Evolutionary conservation across 2,329 filamentous ascomycete species (phyloP), one percentile per base, ranked within the genome.

Genomic region (Aspergillus sp.): DNA sequence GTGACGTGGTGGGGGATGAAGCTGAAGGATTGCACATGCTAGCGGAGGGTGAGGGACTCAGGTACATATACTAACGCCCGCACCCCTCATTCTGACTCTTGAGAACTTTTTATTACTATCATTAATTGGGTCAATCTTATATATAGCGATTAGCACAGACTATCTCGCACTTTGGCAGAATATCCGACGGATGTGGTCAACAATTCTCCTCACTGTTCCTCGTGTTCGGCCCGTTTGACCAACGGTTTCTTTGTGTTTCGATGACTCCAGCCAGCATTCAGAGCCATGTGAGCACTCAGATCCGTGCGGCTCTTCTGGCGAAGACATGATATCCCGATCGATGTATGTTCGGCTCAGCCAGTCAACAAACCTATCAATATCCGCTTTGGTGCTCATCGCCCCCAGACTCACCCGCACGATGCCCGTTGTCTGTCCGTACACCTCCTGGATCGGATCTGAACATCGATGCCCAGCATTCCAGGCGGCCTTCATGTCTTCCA

Each of bases 351-450:
- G 45, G 3, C 50, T 25, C 11, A 61, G 28, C 59, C 59, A 66
- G 13, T 53, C 51, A 15, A 59, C 38, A 43, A 64, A 62, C 3
- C 11, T 13, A 17, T 66, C 54, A 2, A 64, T 50, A 23, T 66
- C 64, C 0, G 47, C 49, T n/a, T 34, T 13, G 3, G 57, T 66
- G 25, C 59, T 64, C 64, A 66, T 66, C 4, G 64, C 64, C 23
- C 64, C 64, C 2, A 66, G 50, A 49, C 64, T 66, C 19, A 62
- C 54, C 9, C 64, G 57, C 8, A 59, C 59, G 13, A 66, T 53
- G 0, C 64, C 64, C 5, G 64, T 64, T 3, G 62, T 45, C 25
- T 64, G 61, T 5, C 58, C 47, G 8, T 51, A 31, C 1, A 66
- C 51, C 13, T 62, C 46, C 13, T 64, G 51, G n/a, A 59, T 62